phyloP scores from a whole-genome alignment of 2,329 filamentous ascomycete genomes.

The Orbilia oligospora region DNA sequence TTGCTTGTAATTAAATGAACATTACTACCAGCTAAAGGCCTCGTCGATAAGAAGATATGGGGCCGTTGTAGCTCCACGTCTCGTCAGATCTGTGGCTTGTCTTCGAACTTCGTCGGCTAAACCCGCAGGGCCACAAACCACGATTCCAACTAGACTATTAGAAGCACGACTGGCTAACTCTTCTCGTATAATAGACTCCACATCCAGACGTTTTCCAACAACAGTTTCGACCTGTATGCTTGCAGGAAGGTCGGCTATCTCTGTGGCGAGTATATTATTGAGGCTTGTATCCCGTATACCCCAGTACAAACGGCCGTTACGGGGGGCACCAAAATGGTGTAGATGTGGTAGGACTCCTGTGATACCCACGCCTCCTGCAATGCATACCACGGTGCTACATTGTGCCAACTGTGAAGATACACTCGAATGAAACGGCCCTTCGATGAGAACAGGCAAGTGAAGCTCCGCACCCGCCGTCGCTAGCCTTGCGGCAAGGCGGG shows the following conservation, averaged over 20 bases:
- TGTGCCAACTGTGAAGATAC: conserved; percentile 55
- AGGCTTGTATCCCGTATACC: conserved; percentile 24
- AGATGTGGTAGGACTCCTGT: conserved; percentile 65
- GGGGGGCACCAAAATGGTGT: conserved; percentile 24
- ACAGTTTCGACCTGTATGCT: conserved; percentile 36
- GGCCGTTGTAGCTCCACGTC: conserved; percentile 15
- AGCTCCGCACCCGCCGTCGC: conserved; percentile 3
- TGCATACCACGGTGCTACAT: conserved; percentile 64
- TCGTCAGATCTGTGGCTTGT: conserved; percentile 25
- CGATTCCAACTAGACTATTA: conserved; percentile 18
- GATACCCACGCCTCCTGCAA: conserved; percentile 66
- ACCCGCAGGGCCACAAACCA: conserved; percentile 44
- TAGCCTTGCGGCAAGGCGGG: conserved; percentile 19
- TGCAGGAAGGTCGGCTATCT: conserved; percentile 25
- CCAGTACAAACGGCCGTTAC: conserved; percentile 40
- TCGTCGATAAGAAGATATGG: conserved; percentile 39
- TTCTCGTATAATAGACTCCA: conserved; percentile 36
- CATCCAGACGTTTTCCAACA: conserved; percentile 23
- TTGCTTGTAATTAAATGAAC: background rate
- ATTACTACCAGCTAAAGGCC: conserved; percentile 43
- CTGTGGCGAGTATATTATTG: conserved; percentile 9
- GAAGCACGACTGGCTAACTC: conserved; percentile 13
- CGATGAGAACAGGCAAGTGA: conserved; percentile 28
- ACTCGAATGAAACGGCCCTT: conserved; percentile 58
- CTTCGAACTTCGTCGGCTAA: conserved; percentile 40